Conservation (phyloP, 2,329 filamentous ascomycete genomes). For the Elsinoe fawcettii region DNA sequence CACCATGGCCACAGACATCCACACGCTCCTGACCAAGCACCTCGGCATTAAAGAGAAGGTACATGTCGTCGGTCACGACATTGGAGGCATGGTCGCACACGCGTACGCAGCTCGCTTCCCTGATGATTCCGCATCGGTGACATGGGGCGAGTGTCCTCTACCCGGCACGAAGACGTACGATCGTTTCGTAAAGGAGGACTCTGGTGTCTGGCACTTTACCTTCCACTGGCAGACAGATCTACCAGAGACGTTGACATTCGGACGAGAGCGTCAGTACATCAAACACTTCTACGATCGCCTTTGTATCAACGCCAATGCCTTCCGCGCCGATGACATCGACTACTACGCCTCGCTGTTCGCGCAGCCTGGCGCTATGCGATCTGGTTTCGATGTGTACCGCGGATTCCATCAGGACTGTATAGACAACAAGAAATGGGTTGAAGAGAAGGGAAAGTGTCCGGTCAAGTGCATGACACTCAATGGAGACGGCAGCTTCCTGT, state of each 20-base stretch:
- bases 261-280: constrained; percentile 36
- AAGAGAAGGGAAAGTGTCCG: constrained; percentile 27
- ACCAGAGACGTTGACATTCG: constrained; percentile 33
- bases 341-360: constrained; percentile 31
- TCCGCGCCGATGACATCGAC: constrained; percentile 33
- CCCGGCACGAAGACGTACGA: constrained; percentile 32
- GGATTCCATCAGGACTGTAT: constrained; percentile 29
- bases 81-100: constrained; percentile 42
- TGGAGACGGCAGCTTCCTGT: constrained; percentile 26
- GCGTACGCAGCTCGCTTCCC: constrained; percentile 35
- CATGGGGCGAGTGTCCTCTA: constrained; percentile 39
- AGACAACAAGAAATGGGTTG: constrained; percentile 26
- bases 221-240: constrained; percentile 37
- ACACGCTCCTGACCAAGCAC: constrained; percentile 25
- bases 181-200: constrained; percentile 21
- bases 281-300: constrained; percentile 39
- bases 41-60: constrained; percentile 32
- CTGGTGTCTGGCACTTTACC: constrained; percentile 35
- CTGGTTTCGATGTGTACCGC: constrained; percentile 30
- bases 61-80: constrained; percentile 42
- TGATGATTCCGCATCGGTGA: constrained; percentile 30
- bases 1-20: constrained; percentile 35
- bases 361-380: constrained; percentile 30
- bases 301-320: constrained; percentile 31
- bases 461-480: constrained; percentile 28